Base-by-base conservation (phyloP, 208 protist genomes). In the Leishmania guyanensis region DNA sequence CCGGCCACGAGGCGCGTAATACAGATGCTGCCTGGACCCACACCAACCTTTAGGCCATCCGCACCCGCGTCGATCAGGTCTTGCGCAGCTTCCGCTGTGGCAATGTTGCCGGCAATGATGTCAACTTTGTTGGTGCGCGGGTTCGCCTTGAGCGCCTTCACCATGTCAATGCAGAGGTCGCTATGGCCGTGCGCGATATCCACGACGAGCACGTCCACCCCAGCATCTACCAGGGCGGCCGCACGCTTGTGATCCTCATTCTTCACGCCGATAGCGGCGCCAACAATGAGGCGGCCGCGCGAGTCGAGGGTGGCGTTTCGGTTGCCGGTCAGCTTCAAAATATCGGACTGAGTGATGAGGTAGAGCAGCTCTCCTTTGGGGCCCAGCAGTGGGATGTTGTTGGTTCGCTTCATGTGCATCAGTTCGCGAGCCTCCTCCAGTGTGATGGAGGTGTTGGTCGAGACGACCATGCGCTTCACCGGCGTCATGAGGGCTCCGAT, bases 181-280 rank as follows among this genome's bases (percentile, higher is more conserved):
- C 89, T 96, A 89, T 98, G 96, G 26, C 96, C 96, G 84, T 98
- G 96, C 56, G 96, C 96, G 76, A 98, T 97, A 84, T 98, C 96
- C 48, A 98, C 94, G 22, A 97, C 93, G 5, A 98, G 90, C 62
- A 96, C 94, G 77, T 97, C 94, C 2, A 84, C 89, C 17, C 96
- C 96, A 6, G 84, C 87, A 72, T 95, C 87, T 3, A 97, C 89
- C 16, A 97, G 90, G 26, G 79, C 81, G 14, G 79, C 83, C 3
- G 94, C 93, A 36, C 91, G 89, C 4, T 74, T 84, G 39, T 95
- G 77, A 80, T 98, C 94, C 50, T 92, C 92, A 12, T 82, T 75
- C 88, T 98, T 98, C 50, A 98, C 93, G 33, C 94, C 94, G 60
- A 98, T 89, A 51, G 94, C 94, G 9, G 93, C 94, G 64, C 94